Evolutionary conservation across 805 yeast genomes (phyloP).

Genomic region (Saccharomycopsis capsularis): DNA sequence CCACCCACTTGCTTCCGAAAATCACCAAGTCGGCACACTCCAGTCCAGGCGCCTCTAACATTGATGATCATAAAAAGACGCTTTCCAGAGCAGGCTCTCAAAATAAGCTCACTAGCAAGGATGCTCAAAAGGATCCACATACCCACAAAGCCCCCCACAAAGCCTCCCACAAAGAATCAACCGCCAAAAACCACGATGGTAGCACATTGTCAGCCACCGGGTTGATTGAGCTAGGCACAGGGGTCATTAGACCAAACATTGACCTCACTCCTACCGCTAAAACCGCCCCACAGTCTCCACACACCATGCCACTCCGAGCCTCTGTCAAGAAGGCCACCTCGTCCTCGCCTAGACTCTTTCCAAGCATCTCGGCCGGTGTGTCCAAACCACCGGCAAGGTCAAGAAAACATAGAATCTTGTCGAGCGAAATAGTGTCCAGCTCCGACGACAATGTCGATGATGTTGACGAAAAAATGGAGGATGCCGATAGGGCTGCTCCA

Average conservation of each 20-base stretch:
- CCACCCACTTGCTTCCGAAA: neutral
- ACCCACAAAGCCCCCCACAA: too few relatives aligned
- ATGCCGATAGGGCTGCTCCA: neutral
- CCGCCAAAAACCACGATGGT: neutral
- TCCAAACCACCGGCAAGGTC: neutral
- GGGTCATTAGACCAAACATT: neutral
- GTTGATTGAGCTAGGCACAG: neutral
- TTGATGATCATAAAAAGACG: neutral
- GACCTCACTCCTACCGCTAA: neutral
- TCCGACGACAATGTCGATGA: slow-evolving; percentile 1
- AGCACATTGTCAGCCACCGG: neutral
- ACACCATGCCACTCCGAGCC: neutral
- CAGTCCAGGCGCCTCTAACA: neutral
- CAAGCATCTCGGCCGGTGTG: neutral
- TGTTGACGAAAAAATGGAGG: neutral
- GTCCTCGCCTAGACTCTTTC: slow-evolving; percentile 1
- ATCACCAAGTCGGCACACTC: neutral
- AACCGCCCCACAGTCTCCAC: neutral
- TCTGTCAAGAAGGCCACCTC: slow-evolving; percentile 6
- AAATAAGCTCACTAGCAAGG: neutral
- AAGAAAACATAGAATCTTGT: neutral
- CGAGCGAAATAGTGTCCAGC: neutral
- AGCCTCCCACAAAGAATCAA: neutral
- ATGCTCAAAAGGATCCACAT: too few relatives aligned
- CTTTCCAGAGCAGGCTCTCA: neutral